A percentile compares a stretch with the other conserved stretches of the same genome.
Evolutionary conservation across 2,329 filamentous ascomycete genomes (phyloP).

Genomic region (Gyromitra esculenta): DNA sequence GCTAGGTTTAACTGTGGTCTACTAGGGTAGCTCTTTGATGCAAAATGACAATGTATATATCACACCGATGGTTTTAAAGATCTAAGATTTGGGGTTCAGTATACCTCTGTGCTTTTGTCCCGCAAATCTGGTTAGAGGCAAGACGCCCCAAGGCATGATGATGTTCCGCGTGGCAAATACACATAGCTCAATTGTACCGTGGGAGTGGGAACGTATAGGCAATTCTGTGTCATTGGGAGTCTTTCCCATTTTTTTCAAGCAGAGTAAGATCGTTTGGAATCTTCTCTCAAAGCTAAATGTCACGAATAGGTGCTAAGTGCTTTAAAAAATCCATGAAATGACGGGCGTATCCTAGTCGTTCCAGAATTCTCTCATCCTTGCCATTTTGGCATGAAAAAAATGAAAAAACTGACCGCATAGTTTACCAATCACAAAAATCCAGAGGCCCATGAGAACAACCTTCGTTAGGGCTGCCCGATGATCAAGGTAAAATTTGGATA

Average conservation of each 20-base stretch:
- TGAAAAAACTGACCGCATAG: background rate
- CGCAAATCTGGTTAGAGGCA: background rate
- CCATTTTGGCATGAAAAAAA: slow-evolving; percentile 26
- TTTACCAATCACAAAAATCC: slow-evolving; percentile 29
- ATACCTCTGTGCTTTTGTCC: slow-evolving; percentile 8
- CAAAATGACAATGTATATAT: background rate
- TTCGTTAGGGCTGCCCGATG: background rate
- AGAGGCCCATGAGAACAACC: slow-evolving; percentile 4
- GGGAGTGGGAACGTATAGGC: slow-evolving; percentile 24
- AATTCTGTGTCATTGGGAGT: slow-evolving; percentile 10
- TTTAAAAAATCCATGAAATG: background rate
- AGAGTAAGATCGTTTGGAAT: slow-evolving; percentile 18
- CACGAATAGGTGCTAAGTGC: slow-evolving; percentile 3
- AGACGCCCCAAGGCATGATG: background rate
- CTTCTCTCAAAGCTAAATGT: slow-evolving; percentile 6
- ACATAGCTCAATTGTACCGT: slow-evolving; percentile 34
- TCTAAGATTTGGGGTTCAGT: background rate
- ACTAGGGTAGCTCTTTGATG: background rate
- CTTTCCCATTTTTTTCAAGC: background rate
- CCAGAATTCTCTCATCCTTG: slow-evolving; percentile 18
- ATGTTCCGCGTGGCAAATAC: slow-evolving; percentile 19
- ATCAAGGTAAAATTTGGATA: background rate
- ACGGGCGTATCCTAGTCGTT: background rate
- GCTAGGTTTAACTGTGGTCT: background rate
- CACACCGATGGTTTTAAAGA: background rate